Evolutionary conservation across 2,329 filamentous ascomycete genomes (phyloP), one percentile per base, ranked within the genome.

Genomic region (Sarocladium strictum): DNA sequence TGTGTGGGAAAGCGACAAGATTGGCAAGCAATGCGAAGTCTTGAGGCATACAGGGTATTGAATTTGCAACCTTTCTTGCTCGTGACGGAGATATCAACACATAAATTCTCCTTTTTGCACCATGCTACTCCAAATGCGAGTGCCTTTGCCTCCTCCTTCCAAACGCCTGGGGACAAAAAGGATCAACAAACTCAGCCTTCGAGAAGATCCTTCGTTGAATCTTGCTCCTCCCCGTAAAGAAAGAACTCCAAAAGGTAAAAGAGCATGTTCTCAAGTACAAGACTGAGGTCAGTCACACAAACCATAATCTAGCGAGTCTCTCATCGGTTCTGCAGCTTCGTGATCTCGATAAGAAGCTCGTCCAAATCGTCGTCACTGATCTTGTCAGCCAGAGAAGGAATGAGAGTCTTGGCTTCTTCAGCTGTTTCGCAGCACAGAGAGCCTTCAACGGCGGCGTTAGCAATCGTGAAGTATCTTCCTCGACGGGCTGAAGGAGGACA

Each of bases 371-470:
- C 88, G 67, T 97, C 93, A 58, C 81, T 81, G 65, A 97, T 95
- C 75, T 99, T 99, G 70, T 91, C 86, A 62, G 85, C 80, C 52
- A 99, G 72, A 55, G 83, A 96, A 1, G 94, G 95, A 59, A 99
- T 96, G 56, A 99, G 79, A 9, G 90, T 96, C 75, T 96, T 97
- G 57, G 94, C 94, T 73, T 99, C 95, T 67, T 99, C 94, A 56
- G 90, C 87, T 43, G 85, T 87, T 64, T 96, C 92, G 68, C 92
- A 96, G 71, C 91, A 96, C 37, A 99, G 77, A 29, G 90, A 96
- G 32, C 91, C 92, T 95, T 23, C 7, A 14, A 23, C 26, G 29
- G 7, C n/a, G n/a, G 47, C 19, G 11, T 51, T 51, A 51, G 47
- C 29, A 27, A 33, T 14, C 54, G 40, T 21, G 33, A 12, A 10